A percentile compares a stretch with the other conserved stretches of the same genome.
Conservation (phyloP, 768 basidiomycete genomes). For the Suillus fuscotomentosus region DNA sequence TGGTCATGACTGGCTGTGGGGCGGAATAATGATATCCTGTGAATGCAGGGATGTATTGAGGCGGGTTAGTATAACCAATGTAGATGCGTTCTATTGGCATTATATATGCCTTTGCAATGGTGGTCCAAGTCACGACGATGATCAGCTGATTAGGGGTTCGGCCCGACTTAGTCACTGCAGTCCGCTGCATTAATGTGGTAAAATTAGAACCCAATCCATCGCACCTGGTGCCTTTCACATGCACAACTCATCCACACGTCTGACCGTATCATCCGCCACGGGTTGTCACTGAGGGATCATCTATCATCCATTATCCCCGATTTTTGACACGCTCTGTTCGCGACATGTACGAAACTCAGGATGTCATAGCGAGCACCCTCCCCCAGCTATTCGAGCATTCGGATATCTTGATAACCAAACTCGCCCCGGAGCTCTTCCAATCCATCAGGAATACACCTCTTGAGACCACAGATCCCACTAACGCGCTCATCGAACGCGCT, state of each 20-base stretch:
- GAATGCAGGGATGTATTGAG: background rate
- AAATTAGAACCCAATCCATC: background rate
- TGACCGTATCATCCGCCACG: background rate
- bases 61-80: background rate
- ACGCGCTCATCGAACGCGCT: slow-evolving; percentile 53
- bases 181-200: background rate
- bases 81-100: background rate
- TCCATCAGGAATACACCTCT: slow-evolving; percentile 28
- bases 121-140: background rate
- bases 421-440: slow-evolving; percentile 53
- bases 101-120: background rate
- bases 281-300: background rate
- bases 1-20: slow-evolving; percentile 11
- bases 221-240: slow-evolving; percentile 1
- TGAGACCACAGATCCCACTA: slow-evolving; percentile 31
- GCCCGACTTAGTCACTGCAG: background rate
- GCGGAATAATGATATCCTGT: background rate
- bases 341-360: slow-evolving; percentile 1
- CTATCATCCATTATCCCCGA: background rate
- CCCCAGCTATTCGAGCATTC: slow-evolving; percentile 66
- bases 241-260: background rate
- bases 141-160: slow-evolving; percentile 2
- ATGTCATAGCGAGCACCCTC: slow-evolving; percentile 33
- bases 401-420: slow-evolving; percentile 46
- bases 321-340: background rate